Evolutionary conservation across 805 yeast species (phyloP), one percentile per base, ranked within the genome.

Genomic region (Pichia deserticola): DNA sequence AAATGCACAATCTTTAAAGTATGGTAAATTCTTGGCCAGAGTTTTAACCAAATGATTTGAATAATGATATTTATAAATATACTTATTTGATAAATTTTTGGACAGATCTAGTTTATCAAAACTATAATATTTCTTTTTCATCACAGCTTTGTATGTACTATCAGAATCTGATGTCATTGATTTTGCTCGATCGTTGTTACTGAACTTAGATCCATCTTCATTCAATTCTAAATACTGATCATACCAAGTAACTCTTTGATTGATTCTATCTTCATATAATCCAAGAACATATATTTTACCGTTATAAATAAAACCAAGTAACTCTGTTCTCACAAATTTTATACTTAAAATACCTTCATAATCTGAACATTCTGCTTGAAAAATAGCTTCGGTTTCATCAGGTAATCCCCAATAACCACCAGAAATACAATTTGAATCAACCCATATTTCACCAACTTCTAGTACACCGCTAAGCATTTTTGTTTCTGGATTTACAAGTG

Each of bases 361-460:
- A 54, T 84, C 90, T 38, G 79, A 71, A 59, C 95, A 86, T 54
- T 80, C 78, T 0, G 96, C 96, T 59, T 85, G 93, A 66, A 89
- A 89, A 2, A 88, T 84, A 52, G 74, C 76, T 51, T 79, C 82
- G 0, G 95, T 85, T 41, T 86, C 88, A 45, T 69, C 79, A 29
- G 68, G 82, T 20, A 78, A 64, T 1, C 81, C 90, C 83, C 89
- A 89, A 60, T 86, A 87, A 0, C 96, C 96, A 13, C 96, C 97
- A 2, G 95, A 83, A 7, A 93, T 68, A 52, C 95, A 86, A 1
- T 92, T 92, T 40, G 95, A 84, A 59, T 90, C 97, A n/a, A 93
- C 86, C 98, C 98, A 93, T 35, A 93, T 83, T 65, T 93, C 99
- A 30, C 99, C 99, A 13, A 93, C 87, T 54, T 85, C 88, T 60